phyloP scores from a whole-genome alignment of 805 yeast genomes.

The Schizosaccharomyces lindneri region DNA sequence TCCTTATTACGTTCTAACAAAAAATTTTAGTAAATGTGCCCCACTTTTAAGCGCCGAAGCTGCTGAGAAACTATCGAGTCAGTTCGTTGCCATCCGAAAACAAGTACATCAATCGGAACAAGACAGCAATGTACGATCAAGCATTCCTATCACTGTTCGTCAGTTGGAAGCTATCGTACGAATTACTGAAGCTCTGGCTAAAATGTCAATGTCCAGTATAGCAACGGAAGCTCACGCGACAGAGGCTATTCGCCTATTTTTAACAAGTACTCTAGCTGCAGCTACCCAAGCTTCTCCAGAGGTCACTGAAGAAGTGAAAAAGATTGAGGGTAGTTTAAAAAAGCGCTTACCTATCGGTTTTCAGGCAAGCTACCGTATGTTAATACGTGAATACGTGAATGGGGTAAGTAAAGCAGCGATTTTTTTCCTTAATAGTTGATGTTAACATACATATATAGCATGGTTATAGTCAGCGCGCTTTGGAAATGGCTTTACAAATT shows the following conservation, averaged over 20 bases:
- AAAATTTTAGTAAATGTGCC: constrained; percentile 35
- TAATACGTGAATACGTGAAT: constrained; percentile 45
- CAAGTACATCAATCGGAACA: constrained; percentile 60
- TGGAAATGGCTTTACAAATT: constrained; percentile 59
- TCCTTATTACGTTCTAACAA: not conserved
- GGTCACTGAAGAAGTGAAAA: constrained; percentile 41
- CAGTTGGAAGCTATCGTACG: constrained; percentile 94
- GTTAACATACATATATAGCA: constrained; percentile 2
- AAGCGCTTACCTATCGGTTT: constrained; percentile 89
- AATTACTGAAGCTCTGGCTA: constrained; percentile 83
- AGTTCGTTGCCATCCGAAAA: constrained; percentile 74
- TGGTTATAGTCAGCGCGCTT: constrained; percentile 38
- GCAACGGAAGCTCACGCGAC: constrained; percentile 79
- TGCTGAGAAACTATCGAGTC: constrained; percentile 67
- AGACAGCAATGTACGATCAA: constrained; percentile 64
- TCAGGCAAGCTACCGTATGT: constrained; percentile 69
- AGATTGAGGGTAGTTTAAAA: constrained; percentile 62
- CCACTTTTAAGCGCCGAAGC: constrained; percentile 80
- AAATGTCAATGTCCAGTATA: constrained; percentile 53
- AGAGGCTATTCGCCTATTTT: constrained; percentile 81
- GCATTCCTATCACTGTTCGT: constrained; percentile 92
- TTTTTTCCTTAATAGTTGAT: not conserved
- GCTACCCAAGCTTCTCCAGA: constrained; percentile 32
- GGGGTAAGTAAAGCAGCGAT: constrained; percentile 1
- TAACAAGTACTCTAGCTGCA: constrained; percentile 95